Base-by-base conservation (phyloP, 1,139 yeast genomes). In the Diutina siamensis region DNA sequence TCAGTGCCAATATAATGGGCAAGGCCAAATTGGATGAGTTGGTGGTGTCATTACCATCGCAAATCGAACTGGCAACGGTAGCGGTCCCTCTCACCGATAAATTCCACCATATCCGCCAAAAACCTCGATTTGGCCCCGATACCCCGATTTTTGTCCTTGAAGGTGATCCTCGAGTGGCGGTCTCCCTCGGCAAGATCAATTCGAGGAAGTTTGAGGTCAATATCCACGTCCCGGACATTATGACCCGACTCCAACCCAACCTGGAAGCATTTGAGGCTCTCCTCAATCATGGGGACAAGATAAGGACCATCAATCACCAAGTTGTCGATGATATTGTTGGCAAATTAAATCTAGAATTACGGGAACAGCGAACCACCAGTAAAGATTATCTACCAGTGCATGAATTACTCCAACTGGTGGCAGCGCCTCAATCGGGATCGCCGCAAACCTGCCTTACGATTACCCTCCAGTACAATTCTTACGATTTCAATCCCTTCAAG, bases 201-300 rank as follows among this genome's bases (percentile, higher is more conserved):
- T 51, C 67, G 1, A 53, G 71, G 42, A 58, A 59, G 47, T 60
- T 60, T 48, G 45, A 50, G 17, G 48, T 70, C n/a, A 66, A 67
- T 47, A 48, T 73, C n/a, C 78, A 73, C 50, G 53, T 72, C 15
- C 74, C 75, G 2, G 77, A 72, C 51, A 46, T 70, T 3, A 61
- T 63, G 3, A 56, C 72, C 1, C 48, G 47, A 21, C 12, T 52
- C 13, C 18, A 35, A 2, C 54, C 54, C 5, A 20, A 21, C 15
- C 35, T 27, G 25, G 32, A 19, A 4, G 40, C 12, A 17, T 34
- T 44, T 12, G 38, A 34, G 34, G 15, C 12, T 10, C 5, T 34
- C 20, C 20, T 19, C 13, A 17, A 20, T 17, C 38, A 17, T 18
- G 22, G 38, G 13, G 22, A 13, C 12, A 7, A 7, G 38, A 17